Evolutionary conservation across 2,329 filamentous ascomycete genomes (phyloP).

Genomic region (Macrophomina pseudophaseolina): DNA sequence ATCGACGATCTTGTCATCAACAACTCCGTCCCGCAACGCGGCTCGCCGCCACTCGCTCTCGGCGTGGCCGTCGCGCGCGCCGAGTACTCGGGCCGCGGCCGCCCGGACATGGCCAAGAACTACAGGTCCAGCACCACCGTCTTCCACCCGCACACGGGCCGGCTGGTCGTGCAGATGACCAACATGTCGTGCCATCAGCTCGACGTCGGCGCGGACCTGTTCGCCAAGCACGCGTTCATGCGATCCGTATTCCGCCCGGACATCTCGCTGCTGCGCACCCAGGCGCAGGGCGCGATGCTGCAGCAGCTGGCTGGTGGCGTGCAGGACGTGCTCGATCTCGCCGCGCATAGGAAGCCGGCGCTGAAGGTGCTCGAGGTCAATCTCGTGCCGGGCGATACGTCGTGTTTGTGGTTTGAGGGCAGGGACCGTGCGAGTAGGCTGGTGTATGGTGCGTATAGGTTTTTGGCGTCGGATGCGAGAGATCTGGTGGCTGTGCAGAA

Average conservation of each 20-base stretch:
- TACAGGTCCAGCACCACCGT: slow-evolving; percentile 22
- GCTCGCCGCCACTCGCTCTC: background rate
- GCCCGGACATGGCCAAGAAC: slow-evolving; percentile 29
- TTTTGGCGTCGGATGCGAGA: slow-evolving; percentile 2
- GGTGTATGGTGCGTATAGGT: background rate
- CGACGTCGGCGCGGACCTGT: slow-evolving; percentile 28
- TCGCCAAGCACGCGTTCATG: slow-evolving; percentile 28
- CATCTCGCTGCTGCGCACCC: slow-evolving; percentile 28
- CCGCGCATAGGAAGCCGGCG: slow-evolving; percentile 44
- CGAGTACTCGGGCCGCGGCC: slow-evolving; percentile 29
- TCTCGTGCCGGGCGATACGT: slow-evolving; percentile 31
- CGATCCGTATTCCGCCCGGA: slow-evolving; percentile 33
- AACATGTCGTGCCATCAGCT: slow-evolving; percentile 32
- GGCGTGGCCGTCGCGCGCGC: slow-evolving; percentile 8
- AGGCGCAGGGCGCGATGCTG: background rate
- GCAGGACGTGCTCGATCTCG: slow-evolving; percentile 38
- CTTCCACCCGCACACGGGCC: slow-evolving; percentile 21
- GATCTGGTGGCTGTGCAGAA: slow-evolving; percentile 7
- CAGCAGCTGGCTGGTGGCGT: slow-evolving; percentile 18
- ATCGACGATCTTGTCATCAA: slow-evolving; percentile 34
- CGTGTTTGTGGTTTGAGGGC: slow-evolving; percentile 3
- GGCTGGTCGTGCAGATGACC: slow-evolving; percentile 31
- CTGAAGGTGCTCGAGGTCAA: slow-evolving; percentile 43
- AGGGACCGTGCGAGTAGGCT: background rate
- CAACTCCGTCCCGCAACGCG: slow-evolving; percentile 1